Percentiles rank a stretch among this genome's conserved stretches.
Evolutionary conservation across 164 flowering plant genomes (phyloP).

Genomic region (Vitis riparia): DNA sequence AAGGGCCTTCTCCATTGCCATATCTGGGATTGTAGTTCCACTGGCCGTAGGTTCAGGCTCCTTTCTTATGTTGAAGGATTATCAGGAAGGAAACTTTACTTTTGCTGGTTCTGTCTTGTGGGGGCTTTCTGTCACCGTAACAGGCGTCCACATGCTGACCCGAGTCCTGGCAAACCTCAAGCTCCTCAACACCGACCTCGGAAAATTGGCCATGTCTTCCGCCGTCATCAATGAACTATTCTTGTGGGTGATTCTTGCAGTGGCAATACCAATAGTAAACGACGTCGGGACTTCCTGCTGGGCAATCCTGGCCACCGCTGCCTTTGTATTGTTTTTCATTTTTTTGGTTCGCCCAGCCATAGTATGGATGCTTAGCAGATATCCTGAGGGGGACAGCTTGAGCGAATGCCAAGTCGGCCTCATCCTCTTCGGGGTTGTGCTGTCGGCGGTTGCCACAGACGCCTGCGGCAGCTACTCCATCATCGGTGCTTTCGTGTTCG

Average conservation of each 20-base stretch:
- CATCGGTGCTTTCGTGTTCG: slow-evolving; percentile 45
- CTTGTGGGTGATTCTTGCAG: slow-evolving; percentile 26
- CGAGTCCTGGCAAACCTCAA: slow-evolving; percentile 29
- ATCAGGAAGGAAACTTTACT: not conserved
- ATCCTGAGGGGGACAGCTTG: slow-evolving; percentile 13
- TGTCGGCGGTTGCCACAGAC: slow-evolving; percentile 23
- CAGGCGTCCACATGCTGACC: slow-evolving; percentile 28
- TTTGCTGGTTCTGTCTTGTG: slow-evolving; percentile 18
- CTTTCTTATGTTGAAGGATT: not conserved
- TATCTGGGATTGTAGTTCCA: slow-evolving; percentile 23
- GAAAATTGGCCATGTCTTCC: slow-evolving; percentile 25
- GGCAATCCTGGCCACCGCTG: not conserved
- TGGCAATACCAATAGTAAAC: not conserved
- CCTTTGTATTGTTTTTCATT: slow-evolving; percentile 13
- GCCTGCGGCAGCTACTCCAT: slow-evolving; percentile 30
- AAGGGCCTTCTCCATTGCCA: slow-evolving; percentile 24
- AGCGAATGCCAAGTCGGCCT: slow-evolving; percentile 22
- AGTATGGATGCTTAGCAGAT: slow-evolving; percentile 5
- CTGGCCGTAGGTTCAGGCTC: slow-evolving; percentile 19
- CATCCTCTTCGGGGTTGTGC: slow-evolving; percentile 20
- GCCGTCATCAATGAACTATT: slow-evolving; percentile 27
- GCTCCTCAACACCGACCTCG: slow-evolving; percentile 35
- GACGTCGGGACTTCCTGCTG: not conserved
- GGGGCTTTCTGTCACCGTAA: slow-evolving; percentile 30
- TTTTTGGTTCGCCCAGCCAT: slow-evolving; percentile 28